Evolutionary conservation across 2,329 filamentous ascomycete species (phyloP), one percentile per base, ranked within the genome.

Genomic region (Penicillium sp.): DNA sequence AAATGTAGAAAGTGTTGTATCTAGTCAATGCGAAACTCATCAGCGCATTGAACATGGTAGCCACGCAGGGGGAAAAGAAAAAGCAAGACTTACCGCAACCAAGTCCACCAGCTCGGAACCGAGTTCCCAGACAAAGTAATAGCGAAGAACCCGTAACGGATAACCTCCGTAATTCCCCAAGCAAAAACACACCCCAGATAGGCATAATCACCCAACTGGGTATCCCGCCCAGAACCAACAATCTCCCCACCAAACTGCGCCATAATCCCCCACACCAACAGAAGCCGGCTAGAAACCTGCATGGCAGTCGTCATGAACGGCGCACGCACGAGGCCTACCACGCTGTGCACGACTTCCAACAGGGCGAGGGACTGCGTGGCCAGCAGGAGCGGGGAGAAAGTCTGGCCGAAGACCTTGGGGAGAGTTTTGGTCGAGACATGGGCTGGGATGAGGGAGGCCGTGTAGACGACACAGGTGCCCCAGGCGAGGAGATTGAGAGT

Each of bases 91-190:
- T 58, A 70, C 62, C 70, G 62, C 57, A 71, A 79, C 89, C 91
- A 96, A 38, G 85, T 86, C 71, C 96, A 82, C 58, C 82, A 78
- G 0, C 68, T 72, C 0, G 92, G 90, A 31, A 89, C 84, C 58
- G 76, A 84, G 81, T 61, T 67, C 34, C 66, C 79, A 69, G 53
- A 73, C 65, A 61, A 83, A 66, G 85, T 86, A 68, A 92, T 82
- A 36, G 90, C 89, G 73, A 97, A 97, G 82, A 90, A 99, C 47
- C 85, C 84, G 82, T 99, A 99, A 53, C 94, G 88, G 68, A 97
- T 88, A 52, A 96, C 89, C 78, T 99, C 94, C 59, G 94, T 97
- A 58, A 91, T 75, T 62, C 86, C 88, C 93, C 94, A 97, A 33
- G 94, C 92, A 55, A 88, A 70, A 57, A 97, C 82, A 60, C 76